Percentiles rank a stretch among this genome's conserved stretches.
phyloP scores from a whole-genome alignment of 768 basidiomycete genomes.

The Astraeus odoratus region DNA sequence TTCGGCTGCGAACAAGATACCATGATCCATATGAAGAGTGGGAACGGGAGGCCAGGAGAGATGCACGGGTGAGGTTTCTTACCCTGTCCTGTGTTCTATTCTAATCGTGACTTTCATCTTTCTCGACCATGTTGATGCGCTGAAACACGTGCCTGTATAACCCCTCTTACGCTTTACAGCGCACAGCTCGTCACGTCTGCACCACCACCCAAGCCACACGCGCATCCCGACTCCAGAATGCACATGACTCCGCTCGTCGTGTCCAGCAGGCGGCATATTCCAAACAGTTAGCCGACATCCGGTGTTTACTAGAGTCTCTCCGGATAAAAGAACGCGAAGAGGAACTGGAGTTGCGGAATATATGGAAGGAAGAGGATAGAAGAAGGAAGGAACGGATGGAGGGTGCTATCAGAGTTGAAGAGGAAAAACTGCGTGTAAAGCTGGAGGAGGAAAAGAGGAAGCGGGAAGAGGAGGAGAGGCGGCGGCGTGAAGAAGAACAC shows the following conservation, averaged over 20 bases:
- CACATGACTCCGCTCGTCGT: constrained; percentile 8
- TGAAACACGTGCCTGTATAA: no score
- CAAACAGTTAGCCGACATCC: constrained; percentile 48
- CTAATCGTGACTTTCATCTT: neutral
- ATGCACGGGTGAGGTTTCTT: constrained; percentile 35
- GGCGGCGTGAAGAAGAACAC: constrained; percentile 40
- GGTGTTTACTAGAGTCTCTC: constrained; percentile 36
- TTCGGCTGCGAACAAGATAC: constrained; percentile 36
- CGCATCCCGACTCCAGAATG: constrained; percentile 21
- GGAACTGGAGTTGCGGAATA: constrained; percentile 36
- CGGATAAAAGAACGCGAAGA: constrained; percentile 39
- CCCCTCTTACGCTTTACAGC: constrained; percentile 19
- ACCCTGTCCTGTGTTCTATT: neutral
- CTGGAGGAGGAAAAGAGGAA: constrained; percentile 52
- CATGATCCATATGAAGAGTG: constrained; percentile 45
- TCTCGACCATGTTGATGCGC: no score
- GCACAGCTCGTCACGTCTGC: constrained; percentile 28
- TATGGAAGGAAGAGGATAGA: constrained; percentile 40
- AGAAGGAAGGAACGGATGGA: constrained; percentile 55
- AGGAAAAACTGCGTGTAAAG: constrained; percentile 46
- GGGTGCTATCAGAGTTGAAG: constrained; percentile 52
- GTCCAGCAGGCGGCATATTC: constrained; percentile 36
- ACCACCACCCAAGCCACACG: neutral
- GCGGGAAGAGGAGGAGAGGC: constrained; percentile 42
- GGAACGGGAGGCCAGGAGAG: constrained; percentile 40